Percentiles rank a stretch among this genome's conserved stretches.
Conservation (phyloP, 2,329 filamentous ascomycete species). For the Penicillium sp. region DNA sequence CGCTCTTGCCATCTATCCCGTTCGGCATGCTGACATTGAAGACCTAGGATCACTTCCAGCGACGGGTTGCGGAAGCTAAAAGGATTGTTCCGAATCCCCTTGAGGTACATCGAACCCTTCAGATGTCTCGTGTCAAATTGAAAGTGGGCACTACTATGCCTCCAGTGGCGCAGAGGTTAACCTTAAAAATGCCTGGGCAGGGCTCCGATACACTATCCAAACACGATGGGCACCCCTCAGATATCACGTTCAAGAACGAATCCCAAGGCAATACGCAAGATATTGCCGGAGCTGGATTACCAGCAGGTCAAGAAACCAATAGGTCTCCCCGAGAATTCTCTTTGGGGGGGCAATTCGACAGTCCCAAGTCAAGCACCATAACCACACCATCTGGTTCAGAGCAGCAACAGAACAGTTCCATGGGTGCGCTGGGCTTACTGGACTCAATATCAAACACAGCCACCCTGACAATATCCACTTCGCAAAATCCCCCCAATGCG, state of each 20-base stretch:
- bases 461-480: slow-evolving; percentile 15
- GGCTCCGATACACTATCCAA: slow-evolving; percentile 50
- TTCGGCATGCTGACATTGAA: slow-evolving; percentile 14
- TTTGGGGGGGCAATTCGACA: slow-evolving; percentile 35
- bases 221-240: slow-evolving; percentile 41
- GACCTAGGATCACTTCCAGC: slow-evolving; percentile 63
- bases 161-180: slow-evolving; percentile 61
- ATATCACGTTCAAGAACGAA: slow-evolving; percentile 55
- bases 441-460: slow-evolving; percentile 17
- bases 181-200: slow-evolving; percentile 65
- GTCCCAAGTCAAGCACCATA: slow-evolving; percentile 26
- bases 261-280: slow-evolving; percentile 54
- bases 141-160: slow-evolving; percentile 57
- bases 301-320: slow-evolving; percentile 20
- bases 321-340: slow-evolving; percentile 31
- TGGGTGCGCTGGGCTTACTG: slow-evolving; percentile 25
- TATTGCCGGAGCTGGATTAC: slow-evolving; percentile 50
- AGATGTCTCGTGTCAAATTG: slow-evolving; percentile 75
- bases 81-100: slow-evolving; percentile 66
- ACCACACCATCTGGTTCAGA: slow-evolving; percentile 20
- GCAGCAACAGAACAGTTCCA: slow-evolving; percentile 26
- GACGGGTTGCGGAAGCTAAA: slow-evolving; percentile 69
- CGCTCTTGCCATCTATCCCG: not conserved
- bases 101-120: slow-evolving; percentile 33
- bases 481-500: slow-evolving; percentile 17